Percentiles rank a stretch among this genome's conserved stretches.
Conservation (phyloP, 306 rosid genomes). For the Cucurbita maxima region DNA sequence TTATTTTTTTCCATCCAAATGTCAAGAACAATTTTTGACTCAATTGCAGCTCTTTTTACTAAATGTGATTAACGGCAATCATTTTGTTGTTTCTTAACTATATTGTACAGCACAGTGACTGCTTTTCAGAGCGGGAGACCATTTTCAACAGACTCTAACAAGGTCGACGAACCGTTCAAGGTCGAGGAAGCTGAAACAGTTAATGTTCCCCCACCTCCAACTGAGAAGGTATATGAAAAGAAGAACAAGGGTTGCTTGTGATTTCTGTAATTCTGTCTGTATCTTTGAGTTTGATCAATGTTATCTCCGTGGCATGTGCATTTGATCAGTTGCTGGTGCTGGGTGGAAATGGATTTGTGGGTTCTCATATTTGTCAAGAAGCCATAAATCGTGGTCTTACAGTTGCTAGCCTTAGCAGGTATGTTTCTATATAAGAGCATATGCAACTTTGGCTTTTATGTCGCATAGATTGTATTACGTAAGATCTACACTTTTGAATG, state of each 20-base stretch:
- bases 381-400: slow-evolving; percentile 63
- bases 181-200: slow-evolving; percentile 84
- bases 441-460: background rate
- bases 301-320: background rate
- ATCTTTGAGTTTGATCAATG: slow-evolving; percentile 7
- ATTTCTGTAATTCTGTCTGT: background rate
- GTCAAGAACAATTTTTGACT: background rate
- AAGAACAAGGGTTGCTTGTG: background rate
- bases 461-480: background rate
- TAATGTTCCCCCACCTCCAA: slow-evolving; percentile 61
- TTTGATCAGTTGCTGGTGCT: slow-evolving; percentile 69
- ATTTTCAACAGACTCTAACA: slow-evolving; percentile 42
- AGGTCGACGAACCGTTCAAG: slow-evolving; percentile 71
- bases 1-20: background rate
- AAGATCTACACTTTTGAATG: background rate
- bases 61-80: background rate
- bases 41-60: background rate
- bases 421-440: background rate
- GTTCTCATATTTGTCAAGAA: slow-evolving; percentile 77
- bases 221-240: slow-evolving; percentile 51
- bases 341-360: slow-evolving; percentile 98
- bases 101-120: slow-evolving; percentile 26
- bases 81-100: background rate
- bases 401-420: slow-evolving; percentile 91
- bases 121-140: slow-evolving; percentile 33